Conservation (phyloP, 108 stramenopile species). For the Conticribra weissflogii region DNA sequence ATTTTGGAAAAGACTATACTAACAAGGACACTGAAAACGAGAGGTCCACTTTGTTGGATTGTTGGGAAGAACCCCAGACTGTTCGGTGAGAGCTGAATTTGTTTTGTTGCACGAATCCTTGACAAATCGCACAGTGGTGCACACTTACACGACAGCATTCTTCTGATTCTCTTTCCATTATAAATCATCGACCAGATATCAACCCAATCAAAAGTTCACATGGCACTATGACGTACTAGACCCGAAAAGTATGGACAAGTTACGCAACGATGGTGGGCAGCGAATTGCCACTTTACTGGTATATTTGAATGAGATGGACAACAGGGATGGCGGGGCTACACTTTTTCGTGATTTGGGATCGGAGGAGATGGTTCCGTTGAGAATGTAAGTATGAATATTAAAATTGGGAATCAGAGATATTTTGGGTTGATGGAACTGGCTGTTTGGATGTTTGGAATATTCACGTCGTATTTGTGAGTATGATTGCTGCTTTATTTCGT, state of each 20-base stretch:
- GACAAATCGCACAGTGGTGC: too few relatives aligned
- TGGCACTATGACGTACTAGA: constrained; percentile 11
- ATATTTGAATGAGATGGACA: constrained; percentile 1
- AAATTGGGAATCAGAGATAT: too few relatives aligned
- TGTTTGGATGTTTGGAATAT: neutral
- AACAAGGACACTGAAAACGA: neutral
- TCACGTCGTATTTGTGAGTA: neutral
- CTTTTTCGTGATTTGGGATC: constrained; percentile 7
- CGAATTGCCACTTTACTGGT: constrained; percentile 8
- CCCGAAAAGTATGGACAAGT: neutral
- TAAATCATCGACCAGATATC: too few relatives aligned
- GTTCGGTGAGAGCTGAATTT: constrained; percentile 10
- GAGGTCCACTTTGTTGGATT: constrained; percentile 25
- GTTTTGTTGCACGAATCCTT: too few relatives aligned
- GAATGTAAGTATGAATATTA: neutral
- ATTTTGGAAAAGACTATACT: neutral
- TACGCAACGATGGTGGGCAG: constrained; percentile 5
- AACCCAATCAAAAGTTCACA: constrained; percentile 4
- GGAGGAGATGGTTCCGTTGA: constrained; percentile 1
- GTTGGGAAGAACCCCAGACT: constrained; percentile 13
- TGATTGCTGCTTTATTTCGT: too few relatives aligned
- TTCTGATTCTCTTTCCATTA: too few relatives aligned
- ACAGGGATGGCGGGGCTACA: constrained; percentile 7
- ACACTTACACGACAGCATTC: neutral
- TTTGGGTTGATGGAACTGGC: neutral